Base-by-base conservation (phyloP, 2,329 filamentous ascomycete species). In the Dactylellina cionopaga region DNA sequence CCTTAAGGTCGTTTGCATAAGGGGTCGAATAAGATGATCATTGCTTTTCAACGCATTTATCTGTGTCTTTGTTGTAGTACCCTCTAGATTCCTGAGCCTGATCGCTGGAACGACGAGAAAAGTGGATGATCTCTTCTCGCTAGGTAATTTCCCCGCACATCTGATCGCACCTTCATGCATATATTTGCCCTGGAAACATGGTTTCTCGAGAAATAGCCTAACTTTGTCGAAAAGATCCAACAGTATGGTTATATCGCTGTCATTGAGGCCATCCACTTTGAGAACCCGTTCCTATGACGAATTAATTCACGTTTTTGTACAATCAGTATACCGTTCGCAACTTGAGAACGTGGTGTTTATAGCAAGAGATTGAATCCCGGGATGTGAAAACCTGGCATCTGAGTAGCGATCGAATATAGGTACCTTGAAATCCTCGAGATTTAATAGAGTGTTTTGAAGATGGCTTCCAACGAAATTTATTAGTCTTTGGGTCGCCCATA, bases 361-460 rank as follows among this genome's bases (percentile, higher is more conserved):
- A 19, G 31, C 22, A 17, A 60, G 17, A 39, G 2, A 37, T 25
- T 24, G 19, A n/a, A 11, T 31, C 11, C 6, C 13, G 13, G 6
- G 24, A 9, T 24, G 4, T 22, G 11, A 27, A 17, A 49, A n/a
- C 43, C 43, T 15, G 13, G 13, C 46, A 51, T 27, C 6, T 13
- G 19, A 17, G 5, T 46, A 5, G n/a, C 9, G 2, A 51, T n/a
- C 10, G 10, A 51, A 5, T 24, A n/a, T 19, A 24, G 49, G 15
- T 27, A 66, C 62, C 43, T 58, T 66, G 27, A 66, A 66, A 13
- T 66, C 51, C 17, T 66, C 51, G 2, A 66, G 41, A 15, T 66
- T 66, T 11, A 66, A 19, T 19, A 58, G 13, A 1, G 52, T 17
- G 29, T 66, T 66, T 44, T 66, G 51, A n/a, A 49, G 58, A 51